Evolutionary conservation across 140 eudicot species (phyloP).

Genomic region (Cichorium intybus): DNA sequence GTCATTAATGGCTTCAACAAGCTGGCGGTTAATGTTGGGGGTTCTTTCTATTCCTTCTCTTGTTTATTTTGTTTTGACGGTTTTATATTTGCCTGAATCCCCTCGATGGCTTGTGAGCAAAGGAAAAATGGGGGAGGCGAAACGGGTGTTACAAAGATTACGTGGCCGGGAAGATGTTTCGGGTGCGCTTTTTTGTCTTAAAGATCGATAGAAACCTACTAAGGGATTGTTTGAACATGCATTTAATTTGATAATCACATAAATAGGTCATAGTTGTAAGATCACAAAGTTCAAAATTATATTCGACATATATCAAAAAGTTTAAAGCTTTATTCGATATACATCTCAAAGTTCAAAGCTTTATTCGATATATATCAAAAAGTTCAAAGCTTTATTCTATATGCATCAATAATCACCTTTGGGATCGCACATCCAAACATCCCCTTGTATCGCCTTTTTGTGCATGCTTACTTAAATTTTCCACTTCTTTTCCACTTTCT

Average conservation of each 20-base stretch:
- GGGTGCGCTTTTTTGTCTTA: slow-evolving; percentile 31
- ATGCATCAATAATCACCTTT: not conserved
- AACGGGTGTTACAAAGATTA: slow-evolving; percentile 56
- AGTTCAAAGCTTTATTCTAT: not conserved
- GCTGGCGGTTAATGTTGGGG: slow-evolving; percentile 81
- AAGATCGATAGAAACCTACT: not conserved
- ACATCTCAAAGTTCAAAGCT: not conserved
- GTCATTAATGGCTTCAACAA: slow-evolving; percentile 56
- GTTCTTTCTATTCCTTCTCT: slow-evolving; percentile 61
- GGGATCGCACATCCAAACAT: not conserved
- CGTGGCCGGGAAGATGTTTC: slow-evolving; percentile 71
- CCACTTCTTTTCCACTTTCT: not conserved
- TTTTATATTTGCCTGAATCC: slow-evolving; percentile 67
- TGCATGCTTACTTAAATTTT: not conserved
- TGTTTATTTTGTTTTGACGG: slow-evolving; percentile 47
- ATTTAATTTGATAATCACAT: no score
- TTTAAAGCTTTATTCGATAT: not conserved
- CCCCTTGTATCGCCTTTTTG: not conserved
- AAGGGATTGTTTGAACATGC: not conserved
- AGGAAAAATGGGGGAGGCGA: slow-evolving; percentile 74
- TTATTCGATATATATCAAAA: not conserved
- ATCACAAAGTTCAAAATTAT: not conserved
- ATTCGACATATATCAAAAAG: not conserved
- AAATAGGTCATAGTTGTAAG: not conserved
- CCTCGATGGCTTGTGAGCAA: slow-evolving; percentile 85